Evolutionary conservation across 179 eudicot species (phyloP).

Genomic region (Camellia oleifera): DNA sequence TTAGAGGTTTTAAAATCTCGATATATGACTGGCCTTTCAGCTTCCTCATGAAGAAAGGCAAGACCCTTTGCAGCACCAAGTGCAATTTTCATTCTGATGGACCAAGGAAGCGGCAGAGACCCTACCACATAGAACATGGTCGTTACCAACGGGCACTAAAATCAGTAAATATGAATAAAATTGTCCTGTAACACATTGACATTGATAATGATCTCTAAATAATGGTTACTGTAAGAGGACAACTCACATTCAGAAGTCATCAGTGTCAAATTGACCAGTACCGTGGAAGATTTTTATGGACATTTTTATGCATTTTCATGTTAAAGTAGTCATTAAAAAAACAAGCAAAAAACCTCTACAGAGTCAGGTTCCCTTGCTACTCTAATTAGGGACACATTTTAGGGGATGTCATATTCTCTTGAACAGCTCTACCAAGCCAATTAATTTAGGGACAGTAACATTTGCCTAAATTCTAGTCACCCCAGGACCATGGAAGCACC

Average conservation of each 20-base stretch:
- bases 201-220: not conserved
- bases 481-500: not conserved
- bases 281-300: not conserved
- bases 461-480: not conserved
- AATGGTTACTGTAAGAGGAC: not conserved
- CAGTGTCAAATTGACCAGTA: not conserved
- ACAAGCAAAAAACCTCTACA: too few relatives aligned
- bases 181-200: not conserved
- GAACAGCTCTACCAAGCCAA: conserved; percentile 6
- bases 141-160: conserved; percentile 11
- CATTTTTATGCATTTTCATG: not conserved
- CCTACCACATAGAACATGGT: conserved; percentile 19
- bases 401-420: not conserved
- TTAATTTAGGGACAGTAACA: not conserved
- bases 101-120: conserved; percentile 41
- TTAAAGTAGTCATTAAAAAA: not conserved
- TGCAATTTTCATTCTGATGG: conserved; percentile 38
- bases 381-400: not conserved
- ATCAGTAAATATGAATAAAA: not conserved
- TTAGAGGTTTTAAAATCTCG: conserved; percentile 15
- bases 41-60: conserved; percentile 47
- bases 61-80: conserved; percentile 44
- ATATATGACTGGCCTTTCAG: conserved; percentile 41
- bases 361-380: not conserved
- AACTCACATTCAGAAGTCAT: not conserved